A percentile compares a stretch with the other conserved stretches of the same genome.
Evolutionary conservation across 1,284 basidiomycete species (phyloP).

Genomic region (Irpex sp.): DNA sequence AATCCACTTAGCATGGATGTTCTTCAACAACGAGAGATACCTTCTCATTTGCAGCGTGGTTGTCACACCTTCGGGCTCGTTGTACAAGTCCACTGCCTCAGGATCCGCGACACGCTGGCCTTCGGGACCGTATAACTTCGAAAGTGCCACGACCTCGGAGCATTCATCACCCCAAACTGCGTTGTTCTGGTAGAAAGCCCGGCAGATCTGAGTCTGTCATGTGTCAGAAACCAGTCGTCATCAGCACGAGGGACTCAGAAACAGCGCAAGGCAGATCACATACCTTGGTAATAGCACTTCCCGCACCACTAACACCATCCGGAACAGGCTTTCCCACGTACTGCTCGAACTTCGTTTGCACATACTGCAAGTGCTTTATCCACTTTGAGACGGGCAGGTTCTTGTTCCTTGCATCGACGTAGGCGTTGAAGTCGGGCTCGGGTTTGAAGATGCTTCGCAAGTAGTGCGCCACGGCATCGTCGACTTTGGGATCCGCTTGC

Average conservation of each 20-base stretch:
- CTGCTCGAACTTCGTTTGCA: conserved; percentile 24
- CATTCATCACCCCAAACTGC: conserved; percentile 42
- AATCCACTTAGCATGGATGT: conserved; percentile 35
- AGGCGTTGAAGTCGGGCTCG: conserved; percentile 22
- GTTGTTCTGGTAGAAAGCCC: conserved; percentile 43
- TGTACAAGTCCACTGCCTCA: conserved; percentile 45
- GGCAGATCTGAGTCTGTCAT: conserved; percentile 50
- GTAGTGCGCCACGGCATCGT: conserved; percentile 20
- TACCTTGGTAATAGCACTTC: conserved; percentile 23
- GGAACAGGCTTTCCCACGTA: conserved; percentile 21
- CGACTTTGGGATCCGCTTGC: conserved; percentile 11
- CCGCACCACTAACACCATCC: conserved; percentile 18
- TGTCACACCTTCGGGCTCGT: conserved; percentile 37
- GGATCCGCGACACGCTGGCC: conserved; percentile 47
- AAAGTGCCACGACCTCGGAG: conserved; percentile 46
- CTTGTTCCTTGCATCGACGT: conserved; percentile 17
- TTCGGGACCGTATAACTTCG: conserved; percentile 52
- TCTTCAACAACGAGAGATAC: conserved; percentile 44
- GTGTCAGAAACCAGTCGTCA: conserved; percentile 27
- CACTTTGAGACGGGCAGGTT: conserved; percentile 22
- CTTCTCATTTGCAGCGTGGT: conserved; percentile 41
- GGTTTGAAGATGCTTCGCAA: conserved; percentile 20
- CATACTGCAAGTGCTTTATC: conserved; percentile 27
- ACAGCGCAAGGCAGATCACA: conserved; percentile 2
- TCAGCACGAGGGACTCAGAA: background rate